These are phyloP conservation scores for Solanum boliviense DNA, from an alignment of 257 asterid genomes.

Conservation along the genomic window DNA sequence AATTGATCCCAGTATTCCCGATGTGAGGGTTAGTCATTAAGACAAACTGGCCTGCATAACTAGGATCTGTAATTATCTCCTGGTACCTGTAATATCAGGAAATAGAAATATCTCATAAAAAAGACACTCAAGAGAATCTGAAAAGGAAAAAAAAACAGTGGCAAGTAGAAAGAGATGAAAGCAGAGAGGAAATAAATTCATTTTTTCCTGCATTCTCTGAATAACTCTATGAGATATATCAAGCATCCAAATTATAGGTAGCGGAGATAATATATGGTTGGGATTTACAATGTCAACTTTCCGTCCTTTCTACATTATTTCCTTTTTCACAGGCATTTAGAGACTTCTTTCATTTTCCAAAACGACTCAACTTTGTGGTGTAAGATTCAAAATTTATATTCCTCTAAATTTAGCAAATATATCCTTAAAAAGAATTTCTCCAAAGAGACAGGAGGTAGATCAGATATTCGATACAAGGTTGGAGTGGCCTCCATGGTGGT, in stretches of 20 bases:
- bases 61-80: slow-evolving; percentile 94
- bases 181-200: background rate
- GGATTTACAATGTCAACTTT: background rate
- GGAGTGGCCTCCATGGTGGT: background rate
- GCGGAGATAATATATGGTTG: background rate
- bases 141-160: background rate
- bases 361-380: background rate
- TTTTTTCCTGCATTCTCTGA: background rate
- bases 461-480: background rate
- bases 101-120: background rate
- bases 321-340: background rate
- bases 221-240: background rate
- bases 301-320: background rate
- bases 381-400: background rate
- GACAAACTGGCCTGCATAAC: slow-evolving; percentile 97
- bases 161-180: background rate
- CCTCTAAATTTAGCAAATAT: background rate
- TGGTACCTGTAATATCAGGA: slow-evolving; percentile 57
- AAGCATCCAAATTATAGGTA: background rate
- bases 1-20: slow-evolving; percentile 93
- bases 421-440: background rate
- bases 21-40: slow-evolving; percentile 95
- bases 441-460: background rate
- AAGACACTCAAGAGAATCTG: background rate
- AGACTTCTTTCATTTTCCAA: background rate